Conservation (phyloP, 2,329 filamentous ascomycete genomes). For the Trichoderma harzianum region DNA sequence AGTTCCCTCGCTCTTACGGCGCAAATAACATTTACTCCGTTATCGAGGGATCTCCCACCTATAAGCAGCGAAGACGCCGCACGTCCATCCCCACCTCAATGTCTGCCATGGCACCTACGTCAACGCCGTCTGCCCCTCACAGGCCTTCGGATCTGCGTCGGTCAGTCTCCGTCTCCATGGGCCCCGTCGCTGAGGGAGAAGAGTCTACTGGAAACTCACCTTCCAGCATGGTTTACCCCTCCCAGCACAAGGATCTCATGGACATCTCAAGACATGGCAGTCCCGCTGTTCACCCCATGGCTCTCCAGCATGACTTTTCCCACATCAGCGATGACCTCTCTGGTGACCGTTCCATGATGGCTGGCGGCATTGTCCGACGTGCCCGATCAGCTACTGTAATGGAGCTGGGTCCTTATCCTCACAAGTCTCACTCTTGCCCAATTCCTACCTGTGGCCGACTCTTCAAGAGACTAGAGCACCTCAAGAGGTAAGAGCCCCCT, state of each 20-base stretch:
- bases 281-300: constrained; percentile 67
- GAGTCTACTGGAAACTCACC: constrained; percentile 77
- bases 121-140: constrained; percentile 61
- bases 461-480: constrained; percentile 98
- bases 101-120: constrained; percentile 61
- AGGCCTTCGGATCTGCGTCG: constrained; percentile 86
- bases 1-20: constrained; percentile 72
- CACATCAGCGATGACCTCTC: constrained; percentile 62
- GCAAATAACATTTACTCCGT: constrained; percentile 85
- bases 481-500: constrained; percentile 76
- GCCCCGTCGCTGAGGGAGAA: constrained; percentile 75
- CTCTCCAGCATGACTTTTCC: constrained; percentile 68
- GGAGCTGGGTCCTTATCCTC: constrained; percentile 93
- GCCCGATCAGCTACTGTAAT: constrained; percentile 93
- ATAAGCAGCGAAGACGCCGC: constrained; percentile 92
- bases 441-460: constrained; percentile 95
- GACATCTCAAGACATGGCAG: constrained; percentile 85
- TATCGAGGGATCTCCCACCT: constrained; percentile 95
- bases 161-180: constrained; percentile 84
- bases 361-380: constrained; percentile 77
- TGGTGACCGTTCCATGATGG: constrained; percentile 50
- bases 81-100: constrained; percentile 86
- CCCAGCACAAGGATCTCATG: constrained; percentile 72
- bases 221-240: constrained; percentile 69
- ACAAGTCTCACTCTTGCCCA: constrained; percentile 98